Conservation (phyloP, 148 eudicot genomes). For the Drosera capensis region DNA sequence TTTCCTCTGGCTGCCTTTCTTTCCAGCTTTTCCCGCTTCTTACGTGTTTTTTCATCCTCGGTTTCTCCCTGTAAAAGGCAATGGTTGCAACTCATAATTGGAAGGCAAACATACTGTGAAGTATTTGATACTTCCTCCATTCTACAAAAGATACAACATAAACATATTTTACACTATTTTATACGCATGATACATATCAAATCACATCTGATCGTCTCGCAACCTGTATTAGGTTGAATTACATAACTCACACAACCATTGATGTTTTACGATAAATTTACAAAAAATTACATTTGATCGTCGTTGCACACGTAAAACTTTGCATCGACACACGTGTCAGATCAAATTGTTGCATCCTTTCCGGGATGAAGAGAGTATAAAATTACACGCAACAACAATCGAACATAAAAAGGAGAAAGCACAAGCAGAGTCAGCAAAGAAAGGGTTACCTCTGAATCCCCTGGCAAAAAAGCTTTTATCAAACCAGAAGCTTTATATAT, state of each 20-base stretch:
- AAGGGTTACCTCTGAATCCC: slow-evolving; percentile 50
- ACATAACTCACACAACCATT: no score
- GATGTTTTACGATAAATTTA: no score
- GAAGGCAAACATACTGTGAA: background rate
- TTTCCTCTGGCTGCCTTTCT: slow-evolving; percentile 52
- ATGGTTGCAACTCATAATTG: background rate
- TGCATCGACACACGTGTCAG: no score
- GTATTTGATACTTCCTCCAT: background rate
- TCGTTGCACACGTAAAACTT: no score
- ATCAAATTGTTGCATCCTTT: no score
- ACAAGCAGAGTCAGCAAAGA: background rate
- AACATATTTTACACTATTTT: no score
- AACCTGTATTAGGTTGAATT: no score
- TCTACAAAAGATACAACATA: no score
- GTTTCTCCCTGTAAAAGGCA: slow-evolving; percentile 25
- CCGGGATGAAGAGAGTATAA: no score
- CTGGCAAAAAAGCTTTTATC: slow-evolving; percentile 52
- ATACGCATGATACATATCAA: no score
- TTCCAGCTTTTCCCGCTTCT: slow-evolving; percentile 64
- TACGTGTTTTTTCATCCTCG: slow-evolving; percentile 61
- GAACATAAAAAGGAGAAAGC: background rate
- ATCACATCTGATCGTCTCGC: no score
- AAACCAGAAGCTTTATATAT: slow-evolving; percentile 48
- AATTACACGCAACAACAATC: background rate
- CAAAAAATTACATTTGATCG: no score